Conservation (phyloP, 2,329 filamentous ascomycete species). For the Colletotrichum sp. region DNA sequence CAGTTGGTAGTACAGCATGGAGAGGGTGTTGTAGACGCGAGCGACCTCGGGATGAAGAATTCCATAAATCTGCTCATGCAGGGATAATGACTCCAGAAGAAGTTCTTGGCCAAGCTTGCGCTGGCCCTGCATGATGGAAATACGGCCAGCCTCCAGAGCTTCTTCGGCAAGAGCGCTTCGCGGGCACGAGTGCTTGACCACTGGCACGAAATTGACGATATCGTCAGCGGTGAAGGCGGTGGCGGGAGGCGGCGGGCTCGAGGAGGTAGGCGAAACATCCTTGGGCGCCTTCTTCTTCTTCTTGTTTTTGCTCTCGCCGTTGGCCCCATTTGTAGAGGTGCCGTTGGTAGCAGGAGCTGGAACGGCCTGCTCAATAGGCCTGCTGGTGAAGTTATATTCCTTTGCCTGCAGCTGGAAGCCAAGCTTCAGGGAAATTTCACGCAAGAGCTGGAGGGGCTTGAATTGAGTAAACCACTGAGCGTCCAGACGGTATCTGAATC, state of each 20-base stretch:
- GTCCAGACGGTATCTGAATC: constrained; percentile 79
- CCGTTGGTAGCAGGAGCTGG: constrained; percentile 37
- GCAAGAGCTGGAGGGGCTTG: constrained; percentile 82
- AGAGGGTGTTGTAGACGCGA: constrained; percentile 91
- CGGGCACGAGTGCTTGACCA: constrained; percentile 93
- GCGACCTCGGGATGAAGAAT: constrained; percentile 97
- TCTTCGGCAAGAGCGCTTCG: constrained; percentile 93
- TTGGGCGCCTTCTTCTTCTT: constrained; percentile 57
- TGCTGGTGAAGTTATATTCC: constrained; percentile 43
- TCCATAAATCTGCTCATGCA: constrained; percentile 98
- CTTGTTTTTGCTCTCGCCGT: constrained; percentile 62
- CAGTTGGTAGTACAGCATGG: constrained; percentile 96
- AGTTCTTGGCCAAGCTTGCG: constrained; percentile 96
- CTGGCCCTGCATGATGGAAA: constrained; percentile 95
- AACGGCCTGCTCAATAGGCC: constrained; percentile 29
- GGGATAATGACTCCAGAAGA: constrained; percentile 90
- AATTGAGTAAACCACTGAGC: constrained; percentile 70
- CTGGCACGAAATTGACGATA: constrained; percentile 88
- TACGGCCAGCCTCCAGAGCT: constrained; percentile 91
- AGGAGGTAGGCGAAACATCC: constrained; percentile 56
- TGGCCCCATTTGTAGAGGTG: constrained; percentile 39
- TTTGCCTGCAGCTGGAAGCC: constrained; percentile 87
- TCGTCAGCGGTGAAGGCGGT: constrained; percentile 79
- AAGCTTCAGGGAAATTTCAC: constrained; percentile 87
- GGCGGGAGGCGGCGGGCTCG: constrained; percentile 27